Evolutionary conservation across 2,329 filamentous ascomycete genomes (phyloP).

Genomic region (Daldinia sp.): DNA sequence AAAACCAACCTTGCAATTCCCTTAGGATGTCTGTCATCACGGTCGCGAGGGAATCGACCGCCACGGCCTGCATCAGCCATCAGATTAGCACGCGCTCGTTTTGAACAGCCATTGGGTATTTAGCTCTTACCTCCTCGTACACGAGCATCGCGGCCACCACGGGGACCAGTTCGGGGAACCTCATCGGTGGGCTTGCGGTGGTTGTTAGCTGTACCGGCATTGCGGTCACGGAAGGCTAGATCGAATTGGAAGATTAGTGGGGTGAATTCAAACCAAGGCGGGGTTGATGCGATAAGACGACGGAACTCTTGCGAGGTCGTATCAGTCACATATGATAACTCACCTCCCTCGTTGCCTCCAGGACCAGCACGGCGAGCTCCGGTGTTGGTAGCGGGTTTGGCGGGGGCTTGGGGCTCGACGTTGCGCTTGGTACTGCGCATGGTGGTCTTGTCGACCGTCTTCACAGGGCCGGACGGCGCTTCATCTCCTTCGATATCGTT

Average conservation of each 20-base stretch:
- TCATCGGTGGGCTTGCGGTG: conserved; percentile 83
- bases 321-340: conserved; percentile 55
- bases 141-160: conserved; percentile 74
- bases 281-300: conserved; percentile 11
- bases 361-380: conserved; percentile 68
- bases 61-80: conserved; percentile 61
- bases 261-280: conserved; percentile 6
- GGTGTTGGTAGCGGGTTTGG: conserved; percentile 56
- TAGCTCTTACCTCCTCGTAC: conserved; percentile 66
- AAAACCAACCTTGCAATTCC: conserved; percentile 60
- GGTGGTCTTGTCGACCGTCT: conserved; percentile 87
- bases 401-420: conserved; percentile 78
- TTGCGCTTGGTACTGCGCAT: conserved; percentile 86
- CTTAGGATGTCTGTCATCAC: conserved; percentile 69
- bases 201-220: conserved; percentile 84
- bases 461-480: conserved; percentile 82
- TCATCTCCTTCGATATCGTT: conserved; percentile 74
- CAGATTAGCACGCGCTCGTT: conserved; percentile 34
- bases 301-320: conserved; percentile 19
- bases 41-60: conserved; percentile 63
- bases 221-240: conserved; percentile 89
- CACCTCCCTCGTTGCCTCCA: conserved; percentile 89
- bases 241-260: conserved; percentile 16
- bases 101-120: background rate
- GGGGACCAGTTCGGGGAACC: conserved; percentile 64